Conservation (phyloP, 345 rosid species). For the Euphorbia pulcherrima region DNA sequence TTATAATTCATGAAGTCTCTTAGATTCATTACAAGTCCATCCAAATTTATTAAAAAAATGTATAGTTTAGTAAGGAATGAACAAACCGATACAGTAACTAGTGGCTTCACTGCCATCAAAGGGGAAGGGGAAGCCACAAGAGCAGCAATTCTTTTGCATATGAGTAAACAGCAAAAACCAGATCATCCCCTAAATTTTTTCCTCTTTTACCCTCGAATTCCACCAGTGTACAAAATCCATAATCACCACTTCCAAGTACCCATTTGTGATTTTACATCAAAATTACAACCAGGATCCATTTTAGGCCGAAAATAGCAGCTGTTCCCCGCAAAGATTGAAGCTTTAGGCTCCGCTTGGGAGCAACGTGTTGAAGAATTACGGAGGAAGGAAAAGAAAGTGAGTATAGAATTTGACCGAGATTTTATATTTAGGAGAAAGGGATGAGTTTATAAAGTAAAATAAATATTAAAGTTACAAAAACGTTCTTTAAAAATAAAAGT, state of each 20-base stretch:
- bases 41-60: too few relatives aligned
- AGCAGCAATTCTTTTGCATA: slow-evolving; percentile 80
- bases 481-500: too few relatives aligned
- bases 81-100: slow-evolving; percentile 72
- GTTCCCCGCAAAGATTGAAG: slow-evolving; percentile 2
- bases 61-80: background rate
- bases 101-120: slow-evolving; percentile 52
- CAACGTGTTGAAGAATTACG: slow-evolving; percentile 23
- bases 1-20: slow-evolving; percentile 52
- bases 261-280: slow-evolving; percentile 37
- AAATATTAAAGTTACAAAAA: too few relatives aligned
- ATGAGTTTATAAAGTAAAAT: too few relatives aligned
- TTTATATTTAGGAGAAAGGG: too few relatives aligned
- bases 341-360: slow-evolving; percentile 25
- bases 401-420: too few relatives aligned
- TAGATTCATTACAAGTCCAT: slow-evolving; percentile 43
- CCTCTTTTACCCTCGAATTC: slow-evolving; percentile 62
- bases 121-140: slow-evolving; percentile 87
- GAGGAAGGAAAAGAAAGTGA: slow-evolving; percentile 22
- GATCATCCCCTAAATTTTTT: slow-evolving; percentile 54
- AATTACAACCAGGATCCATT: slow-evolving; percentile 55
- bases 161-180: slow-evolving; percentile 67
- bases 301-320: slow-evolving; percentile 19
- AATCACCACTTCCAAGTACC: slow-evolving; percentile 15
- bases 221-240: slow-evolving; percentile 36